A percentile compares a stretch with the other conserved stretches of the same genome.
phyloP scores from a whole-genome alignment of 2,329 filamentous ascomycete genomes.

The Teratosphaeria nubilosa region DNA sequence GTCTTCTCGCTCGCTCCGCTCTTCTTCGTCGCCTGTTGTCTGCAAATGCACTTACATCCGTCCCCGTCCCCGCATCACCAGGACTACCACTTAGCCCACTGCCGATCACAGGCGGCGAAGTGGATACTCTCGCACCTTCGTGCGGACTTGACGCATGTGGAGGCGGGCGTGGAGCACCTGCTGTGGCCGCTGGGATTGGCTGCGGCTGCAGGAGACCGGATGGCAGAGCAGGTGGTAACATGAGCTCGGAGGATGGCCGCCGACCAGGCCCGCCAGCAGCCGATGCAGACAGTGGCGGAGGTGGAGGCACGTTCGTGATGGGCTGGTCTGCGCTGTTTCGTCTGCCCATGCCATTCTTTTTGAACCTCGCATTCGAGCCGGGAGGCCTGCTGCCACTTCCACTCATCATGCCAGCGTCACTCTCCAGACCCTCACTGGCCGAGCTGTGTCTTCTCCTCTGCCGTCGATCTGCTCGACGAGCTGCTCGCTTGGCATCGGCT shows the following conservation, averaged over 20 bases:
- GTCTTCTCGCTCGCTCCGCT: slow-evolving; percentile 40
- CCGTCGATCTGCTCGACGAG: slow-evolving; percentile 38
- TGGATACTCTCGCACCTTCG: slow-evolving; percentile 5
- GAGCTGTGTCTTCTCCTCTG: slow-evolving; percentile 22
- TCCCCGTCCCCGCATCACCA: slow-evolving; percentile 31
- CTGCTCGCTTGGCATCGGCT: slow-evolving; percentile 49
- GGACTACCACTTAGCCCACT: slow-evolving; percentile 14
- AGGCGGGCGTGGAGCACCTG: slow-evolving; percentile 7
- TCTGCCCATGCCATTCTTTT: slow-evolving; percentile 10
- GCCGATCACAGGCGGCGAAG: slow-evolving; percentile 5
- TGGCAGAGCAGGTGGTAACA: slow-evolving; percentile 17
- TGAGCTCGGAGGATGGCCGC: slow-evolving; percentile 18
- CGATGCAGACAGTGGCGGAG: slow-evolving; percentile 20
- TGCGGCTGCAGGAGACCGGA: background rate
- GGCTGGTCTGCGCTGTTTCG: slow-evolving; percentile 20
- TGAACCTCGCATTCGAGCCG: slow-evolving; percentile 10
- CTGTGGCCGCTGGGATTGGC: slow-evolving; percentile 1
- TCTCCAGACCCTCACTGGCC: slow-evolving; percentile 28
- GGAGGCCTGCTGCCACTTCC: slow-evolving; percentile 2
- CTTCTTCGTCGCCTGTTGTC: slow-evolving; percentile 44
- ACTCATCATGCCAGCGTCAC: slow-evolving; percentile 5
- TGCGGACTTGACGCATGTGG: slow-evolving; percentile 6
- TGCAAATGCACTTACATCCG: slow-evolving; percentile 38
- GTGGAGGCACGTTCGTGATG: slow-evolving; percentile 20
- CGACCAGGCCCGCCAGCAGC: slow-evolving; percentile 7